Evolutionary conservation across 2,329 filamentous ascomycete genomes (phyloP).

Genomic region (Pleochaeta shiraiana): DNA sequence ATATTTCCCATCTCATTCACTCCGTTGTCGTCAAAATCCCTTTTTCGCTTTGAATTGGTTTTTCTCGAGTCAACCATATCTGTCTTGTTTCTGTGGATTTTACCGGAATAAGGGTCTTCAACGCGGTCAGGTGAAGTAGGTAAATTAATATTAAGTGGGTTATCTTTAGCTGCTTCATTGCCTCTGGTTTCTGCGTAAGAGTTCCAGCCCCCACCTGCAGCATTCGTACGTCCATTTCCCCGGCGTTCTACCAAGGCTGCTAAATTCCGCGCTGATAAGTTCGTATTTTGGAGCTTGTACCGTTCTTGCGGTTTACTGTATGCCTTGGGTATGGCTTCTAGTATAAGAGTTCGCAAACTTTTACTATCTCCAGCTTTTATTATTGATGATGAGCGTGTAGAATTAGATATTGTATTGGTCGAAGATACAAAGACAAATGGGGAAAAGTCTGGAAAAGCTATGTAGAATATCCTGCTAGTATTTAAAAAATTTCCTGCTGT

Average conservation of each 20-base stretch:
- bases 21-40: constrained; percentile 15
- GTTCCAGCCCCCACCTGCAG: constrained; percentile 57
- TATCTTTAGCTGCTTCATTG: constrained; percentile 16
- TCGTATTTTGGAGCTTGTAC: constrained; percentile 45
- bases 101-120: too few relatives aligned
- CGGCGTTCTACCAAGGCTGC: constrained; percentile 44
- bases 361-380: constrained; percentile 25
- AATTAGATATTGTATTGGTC: constrained; percentile 35
- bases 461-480: constrained; percentile 47
- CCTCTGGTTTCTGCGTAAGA: constrained; percentile 43
- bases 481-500: constrained; percentile 19
- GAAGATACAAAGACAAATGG: constrained; percentile 49
- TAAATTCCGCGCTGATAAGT: constrained; percentile 48
- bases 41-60: constrained; percentile 8
- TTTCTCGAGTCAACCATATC: background rate
- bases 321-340: constrained; percentile 64
- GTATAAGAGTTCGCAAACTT: constrained; percentile 45
- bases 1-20: constrained; percentile 34
- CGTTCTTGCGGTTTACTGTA: constrained; percentile 53
- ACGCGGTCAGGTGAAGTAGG: constrained; percentile 6
- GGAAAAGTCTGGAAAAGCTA: constrained; percentile 64
- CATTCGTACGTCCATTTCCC: constrained; percentile 47
- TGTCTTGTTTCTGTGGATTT: too few relatives aligned
- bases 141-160: constrained; percentile 29
- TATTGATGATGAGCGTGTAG: constrained; percentile 17